Base-by-base conservation (phyloP, 176 grass and related monocot species). In the Stipa capillata region DNA sequence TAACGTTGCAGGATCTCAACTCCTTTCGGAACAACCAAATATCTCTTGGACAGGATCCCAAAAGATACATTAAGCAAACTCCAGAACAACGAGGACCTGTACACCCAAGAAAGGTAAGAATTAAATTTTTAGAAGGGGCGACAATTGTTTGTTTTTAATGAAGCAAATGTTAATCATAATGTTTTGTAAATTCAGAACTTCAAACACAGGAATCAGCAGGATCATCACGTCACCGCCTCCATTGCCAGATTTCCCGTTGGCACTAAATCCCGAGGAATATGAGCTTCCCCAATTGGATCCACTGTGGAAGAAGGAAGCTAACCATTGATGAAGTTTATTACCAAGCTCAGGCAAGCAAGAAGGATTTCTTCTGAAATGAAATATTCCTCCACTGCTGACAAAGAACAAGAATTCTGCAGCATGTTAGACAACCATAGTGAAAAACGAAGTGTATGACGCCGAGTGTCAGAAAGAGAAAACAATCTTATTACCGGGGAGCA, bases 1-100 rank as follows among this genome's bases (percentile, higher is more conserved):
- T 49, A 52, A 63, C 43, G n/a, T 79, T 72, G 64, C 86, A 97
- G 93, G 83, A 88, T 40, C 67, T 85, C 93, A 73, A 73, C 72
- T 68, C 75, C 89, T 77, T 97, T 91, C 41, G 93, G 93, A 84
- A 92, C 87, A 61, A 92, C 89, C 82, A 92, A 90, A 86, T 86
- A 90, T 82, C 85, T 97, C 11, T 84, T 88, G 53, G 90, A 97
- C 52, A 90, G 78, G 61, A 84, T 97, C 74, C 83, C 90, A 13
- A 88, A 86, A 86, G 93, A 97, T 78, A 78, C 82, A 49, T 85
- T 88, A 39, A 90, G 83, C 64, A 92, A 79, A 72, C 80, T 92
- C 51, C 69, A 78, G 61, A 86, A 88, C 65, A 90, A 88, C 40
- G 85, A 86, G 12, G 85, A 92, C 77, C 82, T 92, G 53, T 82